A percentile compares a stretch with the other conserved stretches of the same genome.
Conservation (phyloP, 495 filamentous ascomycete species). For the Aspergillus bridgeri region DNA sequence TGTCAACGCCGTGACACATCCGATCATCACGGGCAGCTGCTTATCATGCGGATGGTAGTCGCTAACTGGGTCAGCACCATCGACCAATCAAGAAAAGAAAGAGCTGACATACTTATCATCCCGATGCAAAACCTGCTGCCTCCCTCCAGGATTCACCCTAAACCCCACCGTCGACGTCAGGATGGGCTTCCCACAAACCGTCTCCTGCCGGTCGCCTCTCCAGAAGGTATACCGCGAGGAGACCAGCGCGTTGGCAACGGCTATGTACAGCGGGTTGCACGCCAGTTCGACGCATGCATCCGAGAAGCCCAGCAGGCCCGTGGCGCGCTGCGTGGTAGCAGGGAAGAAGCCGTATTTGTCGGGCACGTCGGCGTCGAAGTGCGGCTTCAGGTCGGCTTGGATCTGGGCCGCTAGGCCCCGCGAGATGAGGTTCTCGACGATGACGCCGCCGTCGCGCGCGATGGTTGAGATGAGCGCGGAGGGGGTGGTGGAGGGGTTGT, state of each 20-base stretch:
- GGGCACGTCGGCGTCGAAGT: conserved; percentile 22
- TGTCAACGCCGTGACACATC: conserved; percentile 22
- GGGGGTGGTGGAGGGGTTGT: conserved; percentile 7
- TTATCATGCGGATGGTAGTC: conserved; percentile 17
- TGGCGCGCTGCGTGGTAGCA: conserved; percentile 28
- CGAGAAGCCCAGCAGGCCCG: conserved; percentile 27
- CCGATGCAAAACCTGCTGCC: conserved; percentile 32
- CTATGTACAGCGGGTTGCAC: conserved; percentile 24
- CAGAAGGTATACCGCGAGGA: conserved; percentile 21
- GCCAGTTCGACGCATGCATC: conserved; percentile 26
- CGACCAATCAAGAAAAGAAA: not conserved
- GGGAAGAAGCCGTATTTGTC: conserved; percentile 29
- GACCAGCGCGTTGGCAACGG: conserved; percentile 24
- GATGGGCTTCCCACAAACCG: conserved; percentile 24
- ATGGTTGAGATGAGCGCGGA: conserved; percentile 8
- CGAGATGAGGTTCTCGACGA: conserved; percentile 24
- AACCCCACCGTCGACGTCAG: conserved; percentile 30
- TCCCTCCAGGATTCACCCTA: conserved; percentile 27
- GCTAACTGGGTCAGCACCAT: conserved; percentile 3
- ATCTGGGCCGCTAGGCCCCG: conserved; percentile 20
- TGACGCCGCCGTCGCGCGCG: conserved; percentile 20
- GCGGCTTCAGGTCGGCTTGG: conserved; percentile 22
- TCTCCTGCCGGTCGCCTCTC: conserved; percentile 23
- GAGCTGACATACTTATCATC: conserved; percentile 24
- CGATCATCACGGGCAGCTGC: conserved; percentile 19